Conservation (phyloP, 2,329 filamentous ascomycete species). For the Lachnum nothofagi region DNA sequence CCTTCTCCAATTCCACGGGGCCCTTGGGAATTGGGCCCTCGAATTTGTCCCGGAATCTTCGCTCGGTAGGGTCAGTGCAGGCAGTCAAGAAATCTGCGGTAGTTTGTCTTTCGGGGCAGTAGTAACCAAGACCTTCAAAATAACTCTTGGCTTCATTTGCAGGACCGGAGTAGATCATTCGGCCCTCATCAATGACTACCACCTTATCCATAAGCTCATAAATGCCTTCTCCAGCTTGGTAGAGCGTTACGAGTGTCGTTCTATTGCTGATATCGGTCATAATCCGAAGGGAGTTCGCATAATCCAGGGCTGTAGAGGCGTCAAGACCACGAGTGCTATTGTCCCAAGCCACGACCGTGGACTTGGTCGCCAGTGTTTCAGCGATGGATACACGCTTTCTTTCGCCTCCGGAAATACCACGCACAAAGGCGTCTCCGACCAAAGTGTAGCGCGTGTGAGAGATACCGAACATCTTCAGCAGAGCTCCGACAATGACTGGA, state of each 20-base stretch:
- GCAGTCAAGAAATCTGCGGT: constrained; percentile 76
- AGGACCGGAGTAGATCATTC: constrained; percentile 48
- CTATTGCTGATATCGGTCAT: constrained; percentile 73
- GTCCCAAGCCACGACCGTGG: constrained; percentile 71
- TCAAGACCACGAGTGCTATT: constrained; percentile 78
- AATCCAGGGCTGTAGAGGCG: constrained; percentile 72
- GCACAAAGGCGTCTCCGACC: constrained; percentile 62
- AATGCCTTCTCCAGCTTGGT: constrained; percentile 65
- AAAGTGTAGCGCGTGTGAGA: constrained; percentile 68
- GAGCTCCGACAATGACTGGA: constrained; percentile 61
- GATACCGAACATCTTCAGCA: constrained; percentile 76
- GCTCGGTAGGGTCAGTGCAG: constrained; percentile 67
- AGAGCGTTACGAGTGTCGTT: constrained; percentile 63
- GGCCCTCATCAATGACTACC: constrained; percentile 67
- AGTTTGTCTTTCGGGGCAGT: constrained; percentile 52
- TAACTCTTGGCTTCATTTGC: constrained; percentile 58
- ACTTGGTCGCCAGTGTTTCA: constrained; percentile 69
- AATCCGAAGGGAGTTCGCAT: constrained; percentile 62
- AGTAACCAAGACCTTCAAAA: constrained; percentile 60
- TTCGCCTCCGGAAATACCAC: constrained; percentile 75
- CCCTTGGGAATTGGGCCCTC: constrained; percentile 38
- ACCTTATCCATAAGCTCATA: constrained; percentile 77
- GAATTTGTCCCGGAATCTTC: constrained; percentile 40
- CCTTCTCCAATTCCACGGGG: constrained; percentile 55
- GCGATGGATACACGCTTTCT: constrained; percentile 75